These are phyloP conservation scores for Symbiodinium natans DNA, from an alignment of 73 alveolate species.

Conservation along the genomic window DNA sequence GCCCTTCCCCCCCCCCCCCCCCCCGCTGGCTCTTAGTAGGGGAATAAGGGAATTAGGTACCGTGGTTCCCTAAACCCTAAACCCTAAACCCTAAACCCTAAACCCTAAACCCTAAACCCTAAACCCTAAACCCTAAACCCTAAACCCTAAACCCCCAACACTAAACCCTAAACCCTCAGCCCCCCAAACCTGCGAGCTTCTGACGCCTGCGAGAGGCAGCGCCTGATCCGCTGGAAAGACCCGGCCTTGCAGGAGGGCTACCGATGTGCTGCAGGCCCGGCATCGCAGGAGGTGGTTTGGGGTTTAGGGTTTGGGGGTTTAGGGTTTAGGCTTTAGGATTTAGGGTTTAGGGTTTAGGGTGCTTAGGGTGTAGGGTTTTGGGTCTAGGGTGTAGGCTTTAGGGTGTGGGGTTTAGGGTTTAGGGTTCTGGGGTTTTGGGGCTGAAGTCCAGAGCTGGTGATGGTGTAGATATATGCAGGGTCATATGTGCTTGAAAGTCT, in stretches of 20 bases:
- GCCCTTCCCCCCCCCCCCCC: no score
- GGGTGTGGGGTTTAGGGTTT: not conserved
- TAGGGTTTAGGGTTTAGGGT: not conserved
- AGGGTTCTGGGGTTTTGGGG: not conserved
- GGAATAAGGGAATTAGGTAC: no score
- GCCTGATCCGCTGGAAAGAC: slow-evolving; percentile 82
- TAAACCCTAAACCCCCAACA: not conserved
- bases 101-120: slow-evolving; percentile 1
- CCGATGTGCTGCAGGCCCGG: slow-evolving; percentile 69
- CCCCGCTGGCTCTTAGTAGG: no score
- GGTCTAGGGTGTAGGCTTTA: not conserved
- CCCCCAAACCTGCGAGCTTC: not conserved
- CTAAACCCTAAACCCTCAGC: not conserved
- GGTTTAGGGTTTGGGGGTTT: not conserved
- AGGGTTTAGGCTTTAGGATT: not conserved
- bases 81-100: not conserved
- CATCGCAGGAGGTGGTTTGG: not conserved
- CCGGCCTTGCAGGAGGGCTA: slow-evolving; percentile 87
- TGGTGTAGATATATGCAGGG: no score
- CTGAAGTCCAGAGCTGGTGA: no score
- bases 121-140: not conserved
- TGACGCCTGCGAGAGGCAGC: slow-evolving; percentile 22
- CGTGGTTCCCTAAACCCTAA: not conserved
- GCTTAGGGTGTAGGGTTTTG: not conserved
- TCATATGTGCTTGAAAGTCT: no score